phyloP scores from a whole-genome alignment of 495 filamentous ascomycete genomes.

The Choiromyces venosus region DNA sequence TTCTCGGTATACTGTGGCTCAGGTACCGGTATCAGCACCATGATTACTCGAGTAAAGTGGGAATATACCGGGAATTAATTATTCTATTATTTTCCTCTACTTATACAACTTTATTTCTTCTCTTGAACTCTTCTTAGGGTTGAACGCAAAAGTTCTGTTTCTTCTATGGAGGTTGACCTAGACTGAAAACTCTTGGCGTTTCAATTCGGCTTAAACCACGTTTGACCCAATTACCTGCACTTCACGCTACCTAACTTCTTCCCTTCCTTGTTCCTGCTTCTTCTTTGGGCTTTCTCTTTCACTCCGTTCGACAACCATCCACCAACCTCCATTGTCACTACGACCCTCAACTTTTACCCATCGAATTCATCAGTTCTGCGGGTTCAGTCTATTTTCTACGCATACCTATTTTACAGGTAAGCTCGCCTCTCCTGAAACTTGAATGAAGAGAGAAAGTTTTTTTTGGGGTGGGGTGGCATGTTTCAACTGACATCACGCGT shows the following conservation, averaged over 20 bases:
- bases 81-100: neutral
- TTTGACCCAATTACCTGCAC: neutral
- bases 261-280: neutral
- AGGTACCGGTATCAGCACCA: neutral
- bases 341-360: neutral
- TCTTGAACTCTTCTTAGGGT: neutral
- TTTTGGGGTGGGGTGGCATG: neutral
- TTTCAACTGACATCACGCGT: constrained; percentile 41
- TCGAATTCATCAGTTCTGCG: neutral
- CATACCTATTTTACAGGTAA: neutral
- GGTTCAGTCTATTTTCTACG: neutral
- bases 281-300: neutral
- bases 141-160: neutral
- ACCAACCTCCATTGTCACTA: neutral
- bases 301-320: neutral
- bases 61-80: neutral
- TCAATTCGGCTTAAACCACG: neutral
- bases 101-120: neutral
- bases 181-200: neutral
- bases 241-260: neutral
- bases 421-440: neutral
- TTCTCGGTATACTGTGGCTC: neutral
- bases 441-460: neutral
- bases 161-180: neutral
- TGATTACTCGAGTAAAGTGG: neutral